These are phyloP conservation scores for Hypoxylon rickii DNA, from an alignment of 495 filamentous ascomycete genomes.

Conservation along the genomic window DNA sequence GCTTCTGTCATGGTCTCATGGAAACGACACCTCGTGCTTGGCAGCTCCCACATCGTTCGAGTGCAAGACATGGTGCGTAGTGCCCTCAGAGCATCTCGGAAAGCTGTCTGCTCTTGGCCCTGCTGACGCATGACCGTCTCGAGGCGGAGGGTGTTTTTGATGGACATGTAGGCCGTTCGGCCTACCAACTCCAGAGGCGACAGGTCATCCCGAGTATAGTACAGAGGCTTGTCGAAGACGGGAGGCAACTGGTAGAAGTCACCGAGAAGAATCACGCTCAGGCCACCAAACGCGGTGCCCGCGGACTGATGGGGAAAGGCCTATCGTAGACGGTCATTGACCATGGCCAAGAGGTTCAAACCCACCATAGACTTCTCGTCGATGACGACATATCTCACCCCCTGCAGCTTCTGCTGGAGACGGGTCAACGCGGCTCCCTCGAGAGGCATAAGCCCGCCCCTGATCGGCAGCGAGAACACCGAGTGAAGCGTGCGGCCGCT, in stretches of 20 bases:
- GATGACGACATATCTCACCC: no score
- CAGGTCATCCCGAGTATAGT: neutral
- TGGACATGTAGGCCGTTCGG: neutral
- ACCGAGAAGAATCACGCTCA: neutral
- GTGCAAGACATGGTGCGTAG: neutral
- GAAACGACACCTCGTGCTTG: neutral
- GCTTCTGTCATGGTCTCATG: neutral
- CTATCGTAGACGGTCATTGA: no score
- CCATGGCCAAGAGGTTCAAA: no score
- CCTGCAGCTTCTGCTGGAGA: no score
- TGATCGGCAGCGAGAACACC: no score
- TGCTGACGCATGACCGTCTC: neutral
- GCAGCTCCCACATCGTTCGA: neutral
- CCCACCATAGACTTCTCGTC: no score
- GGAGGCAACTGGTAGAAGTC: neutral
- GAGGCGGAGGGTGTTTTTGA: neutral
- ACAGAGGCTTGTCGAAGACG: neutral
- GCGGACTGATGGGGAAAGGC: no score
- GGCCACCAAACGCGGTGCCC: neutral
- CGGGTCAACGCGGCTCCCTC: no score
- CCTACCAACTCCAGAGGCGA: neutral
- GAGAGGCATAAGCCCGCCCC: no score
- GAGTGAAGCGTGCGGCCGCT: no score
- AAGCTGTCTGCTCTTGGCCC: neutral
- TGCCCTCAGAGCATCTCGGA: neutral